These are phyloP conservation scores for Tausonia pullulans DNA, from an alignment of 1,284 basidiomycete genomes.

Conservation along the genomic window DNA sequence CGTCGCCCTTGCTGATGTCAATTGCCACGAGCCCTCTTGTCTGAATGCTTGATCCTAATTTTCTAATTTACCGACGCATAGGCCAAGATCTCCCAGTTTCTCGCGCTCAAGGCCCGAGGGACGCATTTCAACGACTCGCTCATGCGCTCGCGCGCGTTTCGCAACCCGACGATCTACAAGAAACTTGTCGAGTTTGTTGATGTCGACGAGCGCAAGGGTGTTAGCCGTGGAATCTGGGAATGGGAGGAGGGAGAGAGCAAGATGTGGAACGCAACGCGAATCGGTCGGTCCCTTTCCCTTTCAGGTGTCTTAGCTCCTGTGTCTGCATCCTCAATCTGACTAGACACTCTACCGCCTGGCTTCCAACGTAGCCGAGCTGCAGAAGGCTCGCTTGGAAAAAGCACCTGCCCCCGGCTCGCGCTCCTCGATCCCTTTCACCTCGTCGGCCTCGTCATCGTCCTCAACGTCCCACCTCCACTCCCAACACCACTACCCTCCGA, in stretches of 20 bases:
- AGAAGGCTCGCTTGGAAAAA: conserved; percentile 46
- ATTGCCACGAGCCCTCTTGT: neutral
- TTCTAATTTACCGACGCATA: conserved; percentile 27
- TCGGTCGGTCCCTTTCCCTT: conserved; percentile 2
- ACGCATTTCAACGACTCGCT: conserved; percentile 82
- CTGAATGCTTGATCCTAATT: neutral
- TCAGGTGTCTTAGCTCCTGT: neutral
- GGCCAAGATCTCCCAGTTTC: conserved; percentile 64
- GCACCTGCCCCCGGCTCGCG: conserved; percentile 36
- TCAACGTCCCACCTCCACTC: neutral
- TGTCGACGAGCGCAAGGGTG: conserved; percentile 68
- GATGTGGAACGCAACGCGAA: conserved; percentile 6
- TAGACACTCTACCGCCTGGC: neutral
- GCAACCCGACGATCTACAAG: conserved; percentile 78
- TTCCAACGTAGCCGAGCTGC: conserved; percentile 35
- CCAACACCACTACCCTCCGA: neutral
- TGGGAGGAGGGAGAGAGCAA: conserved; percentile 11
- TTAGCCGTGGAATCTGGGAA: conserved; percentile 36
- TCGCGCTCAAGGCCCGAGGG: conserved; percentile 47
- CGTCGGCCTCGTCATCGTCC: conserved; percentile 10
- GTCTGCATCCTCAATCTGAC: neutral
- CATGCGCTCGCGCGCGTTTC: conserved; percentile 72
- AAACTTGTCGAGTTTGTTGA: conserved; percentile 76
- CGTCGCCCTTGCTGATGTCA: neutral
- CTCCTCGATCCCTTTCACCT: conserved; percentile 44